These are phyloP conservation scores for Starmerella vitae DNA, from an alignment of 805 yeast species.

Conservation along the genomic window DNA sequence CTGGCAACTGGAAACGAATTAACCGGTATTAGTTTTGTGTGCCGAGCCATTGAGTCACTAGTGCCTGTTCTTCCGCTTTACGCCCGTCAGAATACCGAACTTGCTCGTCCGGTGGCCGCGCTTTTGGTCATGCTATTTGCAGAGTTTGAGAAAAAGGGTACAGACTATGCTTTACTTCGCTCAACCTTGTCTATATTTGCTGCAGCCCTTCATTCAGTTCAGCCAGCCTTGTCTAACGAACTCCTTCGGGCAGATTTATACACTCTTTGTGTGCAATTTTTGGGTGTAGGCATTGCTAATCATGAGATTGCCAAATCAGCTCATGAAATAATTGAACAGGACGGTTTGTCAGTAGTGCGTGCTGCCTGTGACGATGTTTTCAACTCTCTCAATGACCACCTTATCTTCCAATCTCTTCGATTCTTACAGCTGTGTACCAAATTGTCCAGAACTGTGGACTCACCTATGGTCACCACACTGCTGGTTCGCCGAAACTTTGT, in stretches of 20 bases:
- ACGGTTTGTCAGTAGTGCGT: constrained; percentile 51
- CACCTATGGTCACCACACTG: constrained; percentile 44
- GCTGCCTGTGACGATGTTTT: constrained; percentile 66
- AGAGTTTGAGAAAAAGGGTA: constrained; percentile 34
- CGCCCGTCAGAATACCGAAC: constrained; percentile 48
- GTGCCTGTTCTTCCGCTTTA: constrained; percentile 68
- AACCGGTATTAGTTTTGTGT: constrained; percentile 49
- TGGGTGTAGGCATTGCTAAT: constrained; percentile 35
- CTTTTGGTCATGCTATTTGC: constrained; percentile 59
- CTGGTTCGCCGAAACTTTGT: constrained; percentile 56
- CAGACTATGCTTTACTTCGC: constrained; percentile 24
- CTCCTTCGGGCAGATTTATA: constrained; percentile 67
- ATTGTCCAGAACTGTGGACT: constrained; percentile 37
- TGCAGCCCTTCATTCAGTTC: constrained; percentile 60
- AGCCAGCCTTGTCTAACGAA: constrained; percentile 54
- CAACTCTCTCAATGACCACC: constrained; percentile 53
- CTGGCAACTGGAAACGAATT: constrained; percentile 29
- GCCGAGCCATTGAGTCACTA: constrained; percentile 62
- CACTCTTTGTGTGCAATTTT: constrained; percentile 51
- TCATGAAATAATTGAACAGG: constrained; percentile 38
- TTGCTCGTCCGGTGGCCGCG: constrained; percentile 66
- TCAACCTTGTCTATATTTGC: constrained; percentile 53
- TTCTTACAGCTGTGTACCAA: constrained; percentile 55
- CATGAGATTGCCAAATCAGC: constrained; percentile 32
- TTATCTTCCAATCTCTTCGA: constrained; percentile 62